These are phyloP conservation scores for Saturnispora gosingensis DNA, from an alignment of 805 yeast genomes.

Conservation along the genomic window DNA sequence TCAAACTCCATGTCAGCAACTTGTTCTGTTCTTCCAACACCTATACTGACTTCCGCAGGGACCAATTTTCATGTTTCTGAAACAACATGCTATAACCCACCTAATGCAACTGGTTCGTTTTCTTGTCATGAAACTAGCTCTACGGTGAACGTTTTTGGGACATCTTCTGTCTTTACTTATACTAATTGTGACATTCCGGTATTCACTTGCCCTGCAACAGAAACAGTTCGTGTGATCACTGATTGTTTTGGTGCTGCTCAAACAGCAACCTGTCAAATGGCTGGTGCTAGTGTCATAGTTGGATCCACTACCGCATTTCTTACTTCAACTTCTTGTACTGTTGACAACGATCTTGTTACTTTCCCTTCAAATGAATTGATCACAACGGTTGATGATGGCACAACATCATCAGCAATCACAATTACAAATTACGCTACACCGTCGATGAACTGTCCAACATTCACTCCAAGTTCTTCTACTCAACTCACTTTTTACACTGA, in stretches of 20 bases:
- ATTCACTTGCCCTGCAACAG: conserved; percentile 7
- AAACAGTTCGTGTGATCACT: neutral
- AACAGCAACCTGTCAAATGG: conserved; percentile 2
- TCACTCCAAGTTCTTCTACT: neutral
- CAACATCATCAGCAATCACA: neutral
- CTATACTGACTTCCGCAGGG: conserved; percentile 1
- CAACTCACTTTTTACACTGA: neutral
- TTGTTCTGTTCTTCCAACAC: conserved; percentile 10
- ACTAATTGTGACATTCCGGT: conserved; percentile 13
- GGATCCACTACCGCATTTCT: neutral
- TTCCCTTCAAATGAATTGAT: neutral
- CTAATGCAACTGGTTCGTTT: conserved; percentile 12
- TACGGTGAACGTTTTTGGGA: conserved; percentile 4
- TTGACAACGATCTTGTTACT: neutral
- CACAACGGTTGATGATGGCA: neutral
- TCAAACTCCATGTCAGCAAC: conserved; percentile 5
- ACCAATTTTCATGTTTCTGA: conserved; percentile 8
- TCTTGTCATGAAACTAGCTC: conserved; percentile 10
- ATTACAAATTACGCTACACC: neutral
- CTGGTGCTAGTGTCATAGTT: neutral
- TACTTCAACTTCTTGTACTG: neutral
- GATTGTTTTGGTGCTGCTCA: conserved; percentile 2
- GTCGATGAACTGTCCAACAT: neutral
- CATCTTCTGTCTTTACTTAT: conserved; percentile 1
- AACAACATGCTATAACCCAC: conserved; percentile 12